Evolutionary conservation across 208 protist species (phyloP).

Genomic region (Leishmania braziliensis): DNA sequence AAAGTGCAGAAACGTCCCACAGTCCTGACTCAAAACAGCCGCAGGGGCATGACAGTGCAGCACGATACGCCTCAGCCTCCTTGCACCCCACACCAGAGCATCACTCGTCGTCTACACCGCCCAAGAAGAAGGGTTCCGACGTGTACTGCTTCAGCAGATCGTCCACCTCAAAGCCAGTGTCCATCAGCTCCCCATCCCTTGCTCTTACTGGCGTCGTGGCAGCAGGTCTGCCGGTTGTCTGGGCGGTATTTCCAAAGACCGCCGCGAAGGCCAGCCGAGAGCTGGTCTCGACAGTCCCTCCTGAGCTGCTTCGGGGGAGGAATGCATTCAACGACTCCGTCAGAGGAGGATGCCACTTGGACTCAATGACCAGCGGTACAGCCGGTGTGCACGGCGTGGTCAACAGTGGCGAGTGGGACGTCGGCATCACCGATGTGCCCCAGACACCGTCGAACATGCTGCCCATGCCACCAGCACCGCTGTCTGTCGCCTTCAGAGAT

Average conservation of each 20-base stretch:
- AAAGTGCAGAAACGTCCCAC: neutral
- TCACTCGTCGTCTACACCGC: constrained; percentile 17
- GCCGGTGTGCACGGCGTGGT: neutral
- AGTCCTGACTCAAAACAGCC: neutral
- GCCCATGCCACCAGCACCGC: neutral
- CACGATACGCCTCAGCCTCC: neutral
- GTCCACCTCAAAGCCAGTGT: constrained; percentile 21
- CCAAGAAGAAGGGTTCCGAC: constrained; percentile 18
- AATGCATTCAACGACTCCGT: neutral
- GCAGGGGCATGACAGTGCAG: neutral
- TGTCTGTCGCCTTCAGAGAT: neutral
- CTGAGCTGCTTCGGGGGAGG: neutral
- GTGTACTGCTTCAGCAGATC: constrained; percentile 18
- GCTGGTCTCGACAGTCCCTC: neutral
- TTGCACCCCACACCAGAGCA: neutral
- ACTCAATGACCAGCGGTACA: neutral
- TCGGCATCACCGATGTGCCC: constrained; percentile 13
- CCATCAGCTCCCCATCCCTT: neutral
- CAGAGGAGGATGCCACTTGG: neutral
- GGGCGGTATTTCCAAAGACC: constrained; percentile 8
- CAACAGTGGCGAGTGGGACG: neutral
- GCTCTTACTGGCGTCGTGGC: neutral
- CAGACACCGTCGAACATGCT: constrained; percentile 12
- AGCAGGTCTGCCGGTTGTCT: neutral
- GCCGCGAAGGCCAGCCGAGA: constrained; percentile 18